phyloP scores from a whole-genome alignment of 768 basidiomycete species.

The Agaricus subrufescens region DNA sequence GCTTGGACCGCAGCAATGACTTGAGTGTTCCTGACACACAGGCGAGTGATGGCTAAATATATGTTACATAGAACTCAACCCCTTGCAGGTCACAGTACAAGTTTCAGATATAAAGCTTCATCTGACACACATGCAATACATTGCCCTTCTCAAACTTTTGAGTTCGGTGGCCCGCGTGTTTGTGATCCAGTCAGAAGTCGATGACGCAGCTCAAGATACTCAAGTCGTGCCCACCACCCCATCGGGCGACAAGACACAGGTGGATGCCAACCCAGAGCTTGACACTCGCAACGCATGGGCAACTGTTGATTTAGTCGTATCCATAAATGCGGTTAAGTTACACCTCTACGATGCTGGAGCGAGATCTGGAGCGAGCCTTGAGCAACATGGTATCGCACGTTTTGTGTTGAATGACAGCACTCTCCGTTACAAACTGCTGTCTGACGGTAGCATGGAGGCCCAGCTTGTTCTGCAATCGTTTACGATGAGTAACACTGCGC shows the following conservation, averaged over 20 bases:
- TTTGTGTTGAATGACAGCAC: constrained; percentile 80
- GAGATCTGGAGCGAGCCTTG: constrained; percentile 48
- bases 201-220: constrained; percentile 15
- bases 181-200: constrained; percentile 39
- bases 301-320: constrained; percentile 68
- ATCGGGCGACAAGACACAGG: constrained; percentile 7
- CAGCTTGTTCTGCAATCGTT: constrained; percentile 89
- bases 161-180: constrained; percentile 69
- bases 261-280: constrained; percentile 46
- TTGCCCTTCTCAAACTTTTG: constrained; percentile 58
- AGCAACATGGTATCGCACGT: constrained; percentile 76
- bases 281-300: constrained; percentile 54
- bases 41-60: constrained; percentile 36
- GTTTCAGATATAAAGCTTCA: constrained; percentile 83
- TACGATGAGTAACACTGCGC: constrained; percentile 84
- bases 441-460: constrained; percentile 80
- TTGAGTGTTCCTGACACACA: constrained; percentile 64
- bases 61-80: neutral
- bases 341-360: constrained; percentile 80
- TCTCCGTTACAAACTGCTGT: constrained; percentile 75
- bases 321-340: constrained; percentile 67
- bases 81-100: constrained; percentile 56
- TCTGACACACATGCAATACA: constrained; percentile 82
- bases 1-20: constrained; percentile 48
- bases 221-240: constrained; percentile 14